Evolutionary conservation across 2,329 filamentous ascomycete species (phyloP), one percentile per base, ranked within the genome.

Genomic region (Penicillium sp.): DNA sequence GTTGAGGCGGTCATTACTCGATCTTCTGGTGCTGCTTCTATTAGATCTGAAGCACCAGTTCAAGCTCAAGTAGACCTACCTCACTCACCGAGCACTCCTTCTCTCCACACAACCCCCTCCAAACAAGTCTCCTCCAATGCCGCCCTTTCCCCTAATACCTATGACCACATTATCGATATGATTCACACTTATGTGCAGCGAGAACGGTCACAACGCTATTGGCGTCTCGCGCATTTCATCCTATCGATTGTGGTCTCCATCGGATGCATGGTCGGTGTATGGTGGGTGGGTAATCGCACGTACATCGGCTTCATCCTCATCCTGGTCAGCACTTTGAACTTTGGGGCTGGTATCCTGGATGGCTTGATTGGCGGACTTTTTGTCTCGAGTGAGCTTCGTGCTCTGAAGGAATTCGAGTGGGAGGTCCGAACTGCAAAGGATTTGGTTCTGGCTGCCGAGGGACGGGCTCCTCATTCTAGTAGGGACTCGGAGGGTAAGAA

Each of bases 331-430:
- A 91, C 88, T n/a, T 73, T 97, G 15, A 85, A 86, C 2, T 80
- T 97, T 31, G 83, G 83, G 15, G 85, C 87, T 4, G 93, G 93
- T 0, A 83, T 91, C 2, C 71, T 97, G 20, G 90, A 97, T 69
- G 92, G 93, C 0, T 75, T 97, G 40, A 89, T 97, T 70, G 89
- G 92, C 0, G 82, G 94, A 0, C 73, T 97, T 47, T 99, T 99
- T 71, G 88, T 96, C 55, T 87, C 88, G 11, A 86, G 86, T 57
- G 94, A 99, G 76, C 75, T 97, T 56, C 82, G 91, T 55, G 87
- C 89, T 4, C 77, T 99, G 52, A 87, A 85, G 66, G 94, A 99
- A 77, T 97, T 97, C 75, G 86, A 94, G 70, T 97, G 91, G 89
- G 94, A 99, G 74, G 87, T 97, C 25, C 78, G 78, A 49, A 92